These are phyloP conservation scores for Prosopis cineraria DNA, from an alignment of 306 rosid genomes.

Conservation along the genomic window DNA sequence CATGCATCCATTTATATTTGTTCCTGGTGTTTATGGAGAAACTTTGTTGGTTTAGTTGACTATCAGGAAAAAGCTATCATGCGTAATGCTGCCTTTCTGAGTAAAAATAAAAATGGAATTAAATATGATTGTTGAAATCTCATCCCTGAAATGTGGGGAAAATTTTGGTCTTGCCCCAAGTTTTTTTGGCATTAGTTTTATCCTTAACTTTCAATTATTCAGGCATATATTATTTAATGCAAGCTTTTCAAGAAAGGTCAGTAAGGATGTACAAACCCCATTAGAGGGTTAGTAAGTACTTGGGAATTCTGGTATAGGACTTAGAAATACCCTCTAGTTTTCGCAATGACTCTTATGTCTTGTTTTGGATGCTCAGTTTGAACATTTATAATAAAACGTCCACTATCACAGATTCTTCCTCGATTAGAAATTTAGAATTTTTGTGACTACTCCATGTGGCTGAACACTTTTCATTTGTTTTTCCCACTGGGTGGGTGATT, in stretches of 20 bases:
- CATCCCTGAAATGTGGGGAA: not conserved
- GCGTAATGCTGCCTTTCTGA: not conserved
- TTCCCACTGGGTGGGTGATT: not conserved
- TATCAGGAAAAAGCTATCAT: not conserved
- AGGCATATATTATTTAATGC: not conserved
- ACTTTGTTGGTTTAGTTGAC: conserved; percentile 7
- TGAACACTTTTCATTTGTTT: not conserved
- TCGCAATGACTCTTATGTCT: no score
- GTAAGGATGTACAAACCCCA: not conserved
- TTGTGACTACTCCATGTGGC: not conserved
- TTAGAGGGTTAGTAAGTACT: not conserved
- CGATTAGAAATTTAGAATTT: no score
- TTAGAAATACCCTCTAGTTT: no score
- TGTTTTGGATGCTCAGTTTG: no score
- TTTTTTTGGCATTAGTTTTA: not conserved
- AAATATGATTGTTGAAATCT: not conserved
- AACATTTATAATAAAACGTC: no score
- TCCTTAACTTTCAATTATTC: not conserved
- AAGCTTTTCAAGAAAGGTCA: not conserved
- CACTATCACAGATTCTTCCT: no score
- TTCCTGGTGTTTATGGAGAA: not conserved
- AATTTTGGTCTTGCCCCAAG: not conserved
- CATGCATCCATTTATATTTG: not conserved
- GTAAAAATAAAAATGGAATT: not conserved
- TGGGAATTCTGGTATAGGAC: not conserved